Evolutionary conservation across 75 land plant genomes (phyloP), one percentile per base, ranked within the genome.

Genomic region (Cryptomeria japonica): DNA sequence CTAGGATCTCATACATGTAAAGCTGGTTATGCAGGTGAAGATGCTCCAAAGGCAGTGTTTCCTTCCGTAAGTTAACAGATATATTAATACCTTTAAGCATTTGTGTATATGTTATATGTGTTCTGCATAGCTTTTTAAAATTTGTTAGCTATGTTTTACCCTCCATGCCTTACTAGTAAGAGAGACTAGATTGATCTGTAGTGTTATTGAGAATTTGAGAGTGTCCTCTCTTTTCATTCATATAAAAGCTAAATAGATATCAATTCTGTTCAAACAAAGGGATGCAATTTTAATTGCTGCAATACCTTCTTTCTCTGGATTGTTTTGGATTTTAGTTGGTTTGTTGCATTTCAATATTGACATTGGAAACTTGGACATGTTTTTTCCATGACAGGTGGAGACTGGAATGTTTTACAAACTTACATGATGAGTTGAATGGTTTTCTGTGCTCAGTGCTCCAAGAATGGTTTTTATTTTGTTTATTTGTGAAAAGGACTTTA

Each of bases 21-120:
- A 86, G 99, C 98, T 85, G 99, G 99, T 10, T 98, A 98, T 83
- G 99, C 99, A 55, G 99, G 99, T 9, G 99, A 98, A 91, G 99
- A 98, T 96, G 97, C 95, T 64, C 99, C 99, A 70, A 98, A 98
- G 88, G 95, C 96, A 18, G 98, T 96, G 15, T 95, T 98, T 78
- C 98, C 99, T 68, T 98, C 99, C 19, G 99, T 95, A 89, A 93
- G 96, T 88, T 47, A 22, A 55, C 18, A 37, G 16, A 12, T 19
- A 61, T n/a, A 28, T 16, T 32, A 72, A 85, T 22, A 13, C 14
- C 37, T 56, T 13, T 51, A 51, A 51, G 55, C 16, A 51, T 14
- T 56, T 72, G 34, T 73, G 77, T 31, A 70, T 42, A 53, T 14
- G 53, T 32, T 46, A 42, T n/a, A 44, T 28, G 41, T 79, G 70